phyloP scores from a whole-genome alignment of 192 early-diverging fungal species.

The Coemansia sp. region DNA sequence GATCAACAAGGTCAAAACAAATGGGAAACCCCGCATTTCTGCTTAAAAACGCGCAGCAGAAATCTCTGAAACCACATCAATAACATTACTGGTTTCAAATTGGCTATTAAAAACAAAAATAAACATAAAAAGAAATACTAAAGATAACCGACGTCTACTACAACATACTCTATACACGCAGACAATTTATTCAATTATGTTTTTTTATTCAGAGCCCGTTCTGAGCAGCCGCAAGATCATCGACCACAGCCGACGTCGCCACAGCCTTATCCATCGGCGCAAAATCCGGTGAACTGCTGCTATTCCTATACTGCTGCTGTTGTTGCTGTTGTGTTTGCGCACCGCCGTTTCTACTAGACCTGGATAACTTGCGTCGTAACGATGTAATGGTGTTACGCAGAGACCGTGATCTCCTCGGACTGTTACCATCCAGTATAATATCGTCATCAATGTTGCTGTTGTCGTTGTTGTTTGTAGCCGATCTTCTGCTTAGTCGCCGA shows the following conservation, averaged over 20 bases:
- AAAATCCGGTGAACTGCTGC: constrained; percentile 22
- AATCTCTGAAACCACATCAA: too few species aligned
- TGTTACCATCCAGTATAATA: constrained; percentile 9
- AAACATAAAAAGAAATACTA: not conserved
- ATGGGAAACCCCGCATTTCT: too few species aligned
- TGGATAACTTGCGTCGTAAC: constrained; percentile 43
- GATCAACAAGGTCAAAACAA: too few species aligned
- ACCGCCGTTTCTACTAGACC: constrained; percentile 34
- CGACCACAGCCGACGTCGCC: constrained; percentile 5
- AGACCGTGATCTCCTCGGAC: constrained; percentile 46
- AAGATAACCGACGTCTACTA: not conserved
- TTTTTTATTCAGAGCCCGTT: constrained; percentile 18
- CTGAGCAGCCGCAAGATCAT: constrained; percentile 19
- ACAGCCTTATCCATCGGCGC: constrained; percentile 3
- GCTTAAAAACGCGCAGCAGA: not conserved
- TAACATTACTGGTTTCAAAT: too few species aligned
- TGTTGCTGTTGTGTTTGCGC: not conserved
- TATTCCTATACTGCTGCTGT: not conserved
- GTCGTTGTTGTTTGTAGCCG: constrained; percentile 17
- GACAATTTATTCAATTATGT: too few species aligned
- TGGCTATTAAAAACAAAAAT: not conserved
- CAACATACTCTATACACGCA: not conserved
- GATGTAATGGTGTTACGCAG: constrained; percentile 53
- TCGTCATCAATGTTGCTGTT: constrained; percentile 5
- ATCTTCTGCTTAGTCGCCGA: not conserved